A percentile compares a stretch with the other conserved stretches of the same genome.
phyloP scores from a whole-genome alignment of 768 basidiomycete species.

The Jaapia argillacea region DNA sequence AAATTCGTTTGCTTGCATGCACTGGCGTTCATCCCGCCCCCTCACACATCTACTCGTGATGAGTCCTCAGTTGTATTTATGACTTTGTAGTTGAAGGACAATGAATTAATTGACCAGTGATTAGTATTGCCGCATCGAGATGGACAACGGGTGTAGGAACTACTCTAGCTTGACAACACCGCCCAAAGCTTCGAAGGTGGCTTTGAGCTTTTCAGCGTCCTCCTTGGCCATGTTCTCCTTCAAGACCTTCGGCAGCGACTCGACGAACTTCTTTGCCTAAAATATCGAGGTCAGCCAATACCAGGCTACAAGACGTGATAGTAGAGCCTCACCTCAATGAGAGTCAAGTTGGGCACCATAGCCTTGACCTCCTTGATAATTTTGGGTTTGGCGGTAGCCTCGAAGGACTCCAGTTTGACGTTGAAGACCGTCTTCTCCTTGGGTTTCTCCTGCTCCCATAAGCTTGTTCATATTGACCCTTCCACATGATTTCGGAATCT shows the following conservation, averaged over 20 bases:
- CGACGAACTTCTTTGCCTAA: slow-evolving; percentile 99
- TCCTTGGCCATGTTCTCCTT: slow-evolving; percentile 96
- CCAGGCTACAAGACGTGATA: not conserved
- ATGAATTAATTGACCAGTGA: too few species aligned
- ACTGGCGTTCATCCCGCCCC: too few species aligned
- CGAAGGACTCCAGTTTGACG: slow-evolving; percentile 91
- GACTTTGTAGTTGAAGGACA: too few species aligned
- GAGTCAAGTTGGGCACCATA: slow-evolving; percentile 87
- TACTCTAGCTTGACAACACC: slow-evolving; percentile 82
- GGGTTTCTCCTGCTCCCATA: slow-evolving; percentile 96
- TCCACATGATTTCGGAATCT: too few species aligned
- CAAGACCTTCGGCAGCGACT: slow-evolving; percentile 83
- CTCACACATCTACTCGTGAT: not conserved
- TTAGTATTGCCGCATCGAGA: too few species aligned
- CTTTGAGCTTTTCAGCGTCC: slow-evolving; percentile 93
- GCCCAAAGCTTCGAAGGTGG: slow-evolving; percentile 82
- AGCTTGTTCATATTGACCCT: too few species aligned
- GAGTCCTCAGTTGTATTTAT: not conserved
- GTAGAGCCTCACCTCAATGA: slow-evolving; percentile 76
- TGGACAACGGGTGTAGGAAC: slow-evolving; percentile 9
- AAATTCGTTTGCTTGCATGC: too few species aligned
- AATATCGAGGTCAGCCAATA: not conserved
- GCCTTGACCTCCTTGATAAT: slow-evolving; percentile 97
- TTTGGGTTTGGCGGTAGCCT: slow-evolving; percentile 87
- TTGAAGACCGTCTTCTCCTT: slow-evolving; percentile 99